Percentiles rank a stretch among this genome's conserved stretches.
phyloP scores from a whole-genome alignment of 2,329 filamentous ascomycete genomes.

The Fusarium incarnatum region DNA sequence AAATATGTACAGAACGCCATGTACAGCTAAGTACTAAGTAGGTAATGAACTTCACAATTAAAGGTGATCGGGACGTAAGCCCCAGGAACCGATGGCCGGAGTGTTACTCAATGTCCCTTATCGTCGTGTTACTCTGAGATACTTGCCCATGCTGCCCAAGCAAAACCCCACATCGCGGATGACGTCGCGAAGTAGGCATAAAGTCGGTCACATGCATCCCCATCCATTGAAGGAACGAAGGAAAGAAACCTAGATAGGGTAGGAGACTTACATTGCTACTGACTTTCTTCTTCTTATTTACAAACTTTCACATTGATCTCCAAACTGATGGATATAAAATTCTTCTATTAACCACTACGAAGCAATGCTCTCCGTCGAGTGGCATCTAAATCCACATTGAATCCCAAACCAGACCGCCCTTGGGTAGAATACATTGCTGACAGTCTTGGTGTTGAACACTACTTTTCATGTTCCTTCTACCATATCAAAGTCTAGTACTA shows the following conservation, averaged over 20 bases:
- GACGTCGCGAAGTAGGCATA: slow-evolving; percentile 22
- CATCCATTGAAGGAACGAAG: neutral
- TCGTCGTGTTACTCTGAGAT: slow-evolving; percentile 9
- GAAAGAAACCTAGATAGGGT: neutral
- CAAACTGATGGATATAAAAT: neutral
- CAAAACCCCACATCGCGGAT: slow-evolving; percentile 32
- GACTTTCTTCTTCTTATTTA: neutral
- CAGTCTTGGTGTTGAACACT: neutral
- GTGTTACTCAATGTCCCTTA: slow-evolving; percentile 21
- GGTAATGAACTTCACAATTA: neutral
- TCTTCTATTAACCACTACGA: slow-evolving; percentile 21
- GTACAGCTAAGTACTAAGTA: neutral
- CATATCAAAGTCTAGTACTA: slow-evolving; percentile 3
- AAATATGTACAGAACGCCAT: neutral
- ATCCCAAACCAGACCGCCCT: slow-evolving; percentile 22
- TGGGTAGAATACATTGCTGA: neutral
- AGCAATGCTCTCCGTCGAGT: neutral
- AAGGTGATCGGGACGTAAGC: neutral
- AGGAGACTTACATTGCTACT: neutral
- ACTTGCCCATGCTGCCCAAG: neutral
- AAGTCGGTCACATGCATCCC: neutral
- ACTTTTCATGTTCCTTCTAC: neutral
- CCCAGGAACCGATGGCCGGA: neutral
- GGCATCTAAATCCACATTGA: slow-evolving; percentile 12
- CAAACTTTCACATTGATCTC: neutral